These are phyloP conservation scores for Candida sithepensis DNA, from an alignment of 805 yeast genomes.

Conservation along the genomic window DNA sequence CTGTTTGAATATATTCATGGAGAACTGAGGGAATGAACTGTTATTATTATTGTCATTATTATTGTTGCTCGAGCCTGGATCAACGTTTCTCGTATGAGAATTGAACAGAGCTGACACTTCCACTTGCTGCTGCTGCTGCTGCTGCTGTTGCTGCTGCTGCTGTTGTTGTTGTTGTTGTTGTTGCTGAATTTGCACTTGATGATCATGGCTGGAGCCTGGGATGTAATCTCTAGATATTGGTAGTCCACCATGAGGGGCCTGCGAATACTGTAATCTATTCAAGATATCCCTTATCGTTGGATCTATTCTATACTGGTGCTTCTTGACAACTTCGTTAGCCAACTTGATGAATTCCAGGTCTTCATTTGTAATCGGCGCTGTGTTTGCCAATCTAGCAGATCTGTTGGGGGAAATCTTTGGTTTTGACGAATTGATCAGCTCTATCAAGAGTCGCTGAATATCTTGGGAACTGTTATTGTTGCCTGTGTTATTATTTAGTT, in stretches of 20 bases:
- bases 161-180: background rate
- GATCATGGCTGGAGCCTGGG: background rate
- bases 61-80: background rate
- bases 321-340: constrained; percentile 57
- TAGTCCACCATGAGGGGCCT: constrained; percentile 57
- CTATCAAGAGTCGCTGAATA: constrained; percentile 21
- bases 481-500: background rate
- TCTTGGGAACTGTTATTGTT: constrained; percentile 12
- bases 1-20: constrained; percentile 17
- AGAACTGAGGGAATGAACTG: constrained; percentile 18
- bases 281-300: constrained; percentile 62
- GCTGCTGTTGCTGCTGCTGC: constrained; percentile 2
- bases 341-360: constrained; percentile 53
- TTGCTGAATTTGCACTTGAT: background rate
- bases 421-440: constrained; percentile 26
- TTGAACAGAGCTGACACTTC: background rate
- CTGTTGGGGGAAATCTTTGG: constrained; percentile 24
- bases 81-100: background rate
- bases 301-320: constrained; percentile 44
- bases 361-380: constrained; percentile 35
- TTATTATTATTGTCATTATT: no score
- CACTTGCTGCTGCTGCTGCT: background rate
- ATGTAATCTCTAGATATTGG: constrained; percentile 28
- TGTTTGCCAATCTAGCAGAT: constrained; percentile 15
- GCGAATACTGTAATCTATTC: constrained; percentile 54